Percentiles rank a stretch among this genome's conserved stretches.
phyloP scores from a whole-genome alignment of 2,329 filamentous ascomycete species.

The Podosphaera aphanis region DNA sequence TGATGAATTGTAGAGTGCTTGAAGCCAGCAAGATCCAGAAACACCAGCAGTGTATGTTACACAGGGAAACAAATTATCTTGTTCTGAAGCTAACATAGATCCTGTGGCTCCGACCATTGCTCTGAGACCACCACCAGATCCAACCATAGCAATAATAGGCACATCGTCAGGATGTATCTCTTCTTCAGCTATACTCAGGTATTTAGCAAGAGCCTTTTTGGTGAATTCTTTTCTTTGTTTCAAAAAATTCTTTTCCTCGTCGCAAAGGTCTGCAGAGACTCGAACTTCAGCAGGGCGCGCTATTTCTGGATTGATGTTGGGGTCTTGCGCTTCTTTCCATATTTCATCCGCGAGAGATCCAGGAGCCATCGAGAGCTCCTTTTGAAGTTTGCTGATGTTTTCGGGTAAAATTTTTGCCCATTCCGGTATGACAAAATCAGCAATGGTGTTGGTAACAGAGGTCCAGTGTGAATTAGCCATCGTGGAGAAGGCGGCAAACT shows the following conservation, averaged over 20 bases:
- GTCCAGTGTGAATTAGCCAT: constrained; percentile 32
- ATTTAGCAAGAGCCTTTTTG: constrained; percentile 52
- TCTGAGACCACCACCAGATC: constrained; percentile 73
- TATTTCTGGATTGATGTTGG: constrained; percentile 69
- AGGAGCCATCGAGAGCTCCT: constrained; percentile 65
- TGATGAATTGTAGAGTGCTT: constrained; percentile 66
- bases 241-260: constrained; percentile 59
- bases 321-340: constrained; percentile 75
- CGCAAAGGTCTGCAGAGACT: constrained; percentile 57
- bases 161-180: constrained; percentile 86
- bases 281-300: constrained; percentile 58
- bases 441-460: constrained; percentile 32
- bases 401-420: constrained; percentile 61
- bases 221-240: constrained; percentile 43
- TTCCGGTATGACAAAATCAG: constrained; percentile 51
- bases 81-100: constrained; percentile 60
- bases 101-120: constrained; percentile 79
- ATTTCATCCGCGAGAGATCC: constrained; percentile 82
- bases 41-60: constrained; percentile 88
- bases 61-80: constrained; percentile 81
- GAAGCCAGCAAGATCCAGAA: constrained; percentile 89
- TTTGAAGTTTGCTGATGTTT: constrained; percentile 62
- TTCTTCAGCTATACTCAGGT: constrained; percentile 52
- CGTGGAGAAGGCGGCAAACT: constrained; percentile 23
- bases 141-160: constrained; percentile 79